Base-by-base conservation (phyloP, 768 basidiomycete species). In the Hericium rajendrae region DNA sequence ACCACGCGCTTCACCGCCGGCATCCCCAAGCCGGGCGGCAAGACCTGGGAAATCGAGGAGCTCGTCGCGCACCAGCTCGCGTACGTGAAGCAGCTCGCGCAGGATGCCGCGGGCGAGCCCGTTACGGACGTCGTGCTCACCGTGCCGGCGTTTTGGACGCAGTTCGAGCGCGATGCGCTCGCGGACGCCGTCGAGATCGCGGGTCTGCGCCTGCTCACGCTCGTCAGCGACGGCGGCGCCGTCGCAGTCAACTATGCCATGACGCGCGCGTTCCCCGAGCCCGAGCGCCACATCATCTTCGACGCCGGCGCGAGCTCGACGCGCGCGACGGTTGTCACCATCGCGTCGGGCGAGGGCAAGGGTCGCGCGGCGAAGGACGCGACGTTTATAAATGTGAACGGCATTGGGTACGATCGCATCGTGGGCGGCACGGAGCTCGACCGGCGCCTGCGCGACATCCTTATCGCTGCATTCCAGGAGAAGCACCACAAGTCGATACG, bases 161-260 rank as follows among this genome's bases (percentile, higher is more conserved):
- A 94, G 66, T 85, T 85, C 65, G 92, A 99, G 68, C 84, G 94
- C 12, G 88, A 94, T 70, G 90, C 95, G 2, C 80, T 98, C 40
- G 82, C 84, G 28, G 95, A 97, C 69, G 93, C 95, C 15, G 80
- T 94, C 38, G 95, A 97, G 66, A 83, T 98, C 48, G 84, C 94
- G 15, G 97, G 94, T 2, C 73, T 99, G 49, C 81, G 81, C 26
- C 85, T 88, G 1, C 74, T 97, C 37, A 85, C 90, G 0, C 76
- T 98, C 58, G 81, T 99, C 54, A 88, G 94, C 63, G 97, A 99
- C 64, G 95, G 95, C 26, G 84, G 91, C 0, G 91, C 94, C 2
- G 87, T 94, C n/a, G 97, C 93, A 13, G 79, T 98, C 63, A 99
- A 99, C 74, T 99, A 91, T 67, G 97, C 97, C 46, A 97, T 98